Evolutionary conservation across 2,329 filamentous ascomycete species (phyloP).

Genomic region (Leptographium lundbergii): DNA sequence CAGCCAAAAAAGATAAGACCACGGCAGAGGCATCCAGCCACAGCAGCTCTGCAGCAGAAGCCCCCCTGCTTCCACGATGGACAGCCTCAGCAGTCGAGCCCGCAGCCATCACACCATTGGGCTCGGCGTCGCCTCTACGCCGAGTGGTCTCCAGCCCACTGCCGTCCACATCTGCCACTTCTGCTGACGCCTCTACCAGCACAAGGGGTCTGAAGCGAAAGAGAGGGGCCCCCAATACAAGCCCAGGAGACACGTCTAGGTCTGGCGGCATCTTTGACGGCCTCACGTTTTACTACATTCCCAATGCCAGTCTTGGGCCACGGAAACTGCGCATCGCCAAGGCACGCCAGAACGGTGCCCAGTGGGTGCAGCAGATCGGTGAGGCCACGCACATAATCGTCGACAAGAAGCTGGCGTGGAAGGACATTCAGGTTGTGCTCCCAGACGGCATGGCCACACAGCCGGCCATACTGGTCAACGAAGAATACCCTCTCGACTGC

Average conservation of each 20-base stretch:
- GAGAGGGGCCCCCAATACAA: not conserved
- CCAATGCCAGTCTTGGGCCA: conserved; percentile 60
- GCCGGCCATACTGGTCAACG: conserved; percentile 43
- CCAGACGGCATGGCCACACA: conserved; percentile 17
- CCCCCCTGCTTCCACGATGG: not conserved
- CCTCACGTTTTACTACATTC: conserved; percentile 64
- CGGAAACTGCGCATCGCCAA: conserved; percentile 62
- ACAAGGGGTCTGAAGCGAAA: not conserved
- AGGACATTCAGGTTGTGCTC: conserved; percentile 48
- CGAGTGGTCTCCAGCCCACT: not conserved
- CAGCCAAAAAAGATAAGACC: not conserved
- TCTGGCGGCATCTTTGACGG: conserved; percentile 44
- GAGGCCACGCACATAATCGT: conserved; percentile 68
- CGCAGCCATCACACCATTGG: not conserved
- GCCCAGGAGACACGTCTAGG: not conserved
- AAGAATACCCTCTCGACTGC: conserved; percentile 58
- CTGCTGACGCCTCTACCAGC: not conserved
- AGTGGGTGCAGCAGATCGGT: conserved; percentile 48
- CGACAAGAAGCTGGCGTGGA: conserved; percentile 54
- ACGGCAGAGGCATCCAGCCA: not conserved
- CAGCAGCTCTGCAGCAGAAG: not conserved
- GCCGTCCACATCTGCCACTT: not conserved
- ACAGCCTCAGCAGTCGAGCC: not conserved
- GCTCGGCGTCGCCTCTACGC: not conserved
- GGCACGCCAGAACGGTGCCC: conserved; percentile 61